Percentiles rank a stretch among this genome's conserved stretches.
Conservation (phyloP, 2,329 filamentous ascomycete genomes). For the Aspergillus thermomutatus region DNA sequence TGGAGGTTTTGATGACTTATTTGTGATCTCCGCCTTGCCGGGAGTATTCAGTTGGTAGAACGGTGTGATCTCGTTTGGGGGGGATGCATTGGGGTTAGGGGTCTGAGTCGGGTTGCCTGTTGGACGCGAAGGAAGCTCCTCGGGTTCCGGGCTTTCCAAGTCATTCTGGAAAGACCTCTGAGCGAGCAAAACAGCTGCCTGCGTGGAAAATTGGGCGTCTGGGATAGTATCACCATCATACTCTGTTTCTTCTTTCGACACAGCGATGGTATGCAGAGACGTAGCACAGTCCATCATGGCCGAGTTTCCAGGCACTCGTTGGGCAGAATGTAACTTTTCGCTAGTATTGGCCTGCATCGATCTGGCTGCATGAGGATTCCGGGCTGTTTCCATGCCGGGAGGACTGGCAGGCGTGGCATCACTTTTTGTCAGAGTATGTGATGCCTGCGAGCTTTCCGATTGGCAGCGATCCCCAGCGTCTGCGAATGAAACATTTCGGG, state of each 20-base stretch:
- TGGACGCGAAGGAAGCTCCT: conserved; percentile 11
- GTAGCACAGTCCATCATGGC: conserved; percentile 29
- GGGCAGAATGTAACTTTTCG: conserved; percentile 36
- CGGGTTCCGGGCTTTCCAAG: conserved; percentile 27
- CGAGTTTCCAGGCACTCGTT: conserved; percentile 28
- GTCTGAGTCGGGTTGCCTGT: conserved; percentile 10
- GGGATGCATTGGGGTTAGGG: conserved; percentile 9
- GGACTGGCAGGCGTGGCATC: conserved; percentile 15
- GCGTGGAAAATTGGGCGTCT: conserved; percentile 38
- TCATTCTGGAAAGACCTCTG: conserved; percentile 41
- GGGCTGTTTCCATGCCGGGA: conserved; percentile 7
- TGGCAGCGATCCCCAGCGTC: not conserved
- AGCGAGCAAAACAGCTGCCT: conserved; percentile 37
- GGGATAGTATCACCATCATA: conserved; percentile 19
- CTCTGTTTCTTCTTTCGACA: conserved; percentile 23
- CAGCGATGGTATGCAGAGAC: conserved; percentile 39
- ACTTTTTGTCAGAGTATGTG: conserved; percentile 11
- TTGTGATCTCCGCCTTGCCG: conserved; percentile 1
- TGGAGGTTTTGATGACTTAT: conserved; percentile 4
- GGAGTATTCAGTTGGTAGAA: conserved; percentile 23
- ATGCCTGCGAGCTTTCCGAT: not conserved
- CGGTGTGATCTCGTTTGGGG: conserved; percentile 26
- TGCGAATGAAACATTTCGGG: not conserved
- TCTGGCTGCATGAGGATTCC: conserved; percentile 4
- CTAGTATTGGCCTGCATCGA: conserved; percentile 19